Base-by-base conservation (phyloP, 2,329 filamentous ascomycete species). In the Cordyceps cicadae region DNA sequence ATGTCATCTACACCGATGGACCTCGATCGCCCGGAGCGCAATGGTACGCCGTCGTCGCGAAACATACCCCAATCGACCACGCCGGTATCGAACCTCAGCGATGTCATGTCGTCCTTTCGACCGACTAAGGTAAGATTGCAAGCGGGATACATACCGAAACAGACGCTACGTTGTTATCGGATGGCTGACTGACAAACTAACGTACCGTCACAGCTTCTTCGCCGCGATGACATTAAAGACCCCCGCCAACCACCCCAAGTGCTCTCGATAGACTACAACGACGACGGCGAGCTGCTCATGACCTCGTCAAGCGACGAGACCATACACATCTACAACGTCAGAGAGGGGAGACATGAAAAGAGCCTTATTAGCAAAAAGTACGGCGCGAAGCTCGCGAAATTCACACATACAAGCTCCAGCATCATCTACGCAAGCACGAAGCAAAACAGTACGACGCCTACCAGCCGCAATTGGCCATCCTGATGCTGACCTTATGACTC, bases 401-500 rank as follows among this genome's bases (percentile, higher is more conserved):
- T 97, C 74, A 96, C 93, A 1, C 94, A 97, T 71, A 89, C 93
- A 63, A 87, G 87, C 65, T 90, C 90, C 24, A 92, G 90, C 71
- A 91, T 99, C 70, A 87, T 99, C 62, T 97, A 97, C 70, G 92
- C 94, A 56, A 96, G 90, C 71, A 99, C 94, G 14, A 97, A 96
- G 71, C 86, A 95, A 67, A 95, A 99, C 70, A 84, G 88, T 91
- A 78, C 63, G 77, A 17, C 39, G 21, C 17, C 14, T 2, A 11
- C 15, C 21, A 45, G 41, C 26, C 24, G 37, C 48, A 17, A 32
- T 17, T 11, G 15, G 2, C 26, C 19, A 11, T 29, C 7, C 9
- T 5, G 17, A 39, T 17, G 29, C 24, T 26, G 24, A 49, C 39
- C 39, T 19, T 24, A 24, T 8, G 11, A 12, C 14, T 1, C 61